Base-by-base conservation (phyloP, 208 protist genomes). In the Zelonia costaricensis region DNA sequence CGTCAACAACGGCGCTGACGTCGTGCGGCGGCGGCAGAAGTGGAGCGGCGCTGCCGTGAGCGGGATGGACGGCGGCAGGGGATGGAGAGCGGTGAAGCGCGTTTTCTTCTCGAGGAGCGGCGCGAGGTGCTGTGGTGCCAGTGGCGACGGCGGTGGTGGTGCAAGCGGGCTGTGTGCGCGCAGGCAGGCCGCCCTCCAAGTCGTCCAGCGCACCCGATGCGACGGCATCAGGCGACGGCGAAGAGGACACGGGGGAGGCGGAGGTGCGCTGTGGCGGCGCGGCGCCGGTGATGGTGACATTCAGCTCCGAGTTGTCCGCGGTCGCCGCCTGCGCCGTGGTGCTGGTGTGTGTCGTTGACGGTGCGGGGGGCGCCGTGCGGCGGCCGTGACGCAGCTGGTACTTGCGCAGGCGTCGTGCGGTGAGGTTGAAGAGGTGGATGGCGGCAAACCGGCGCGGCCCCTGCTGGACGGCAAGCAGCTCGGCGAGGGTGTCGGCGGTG, bases 381-480 rank as follows among this genome's bases (percentile, higher is more conserved):
- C 36, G 30, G 4, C 38, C 48, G 13, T 35, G 28, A 15, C 56
- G 61, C 33, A 76, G 55, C 54, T 69, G 60, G 55, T 54, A 72
- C 53, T 76, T 81, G 49, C 57, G 57, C 22, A 89, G 70, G 0
- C 80, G 76, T 40, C 78, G 67, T 30, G 56, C 52, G 6, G 80
- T 65, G 16, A 72, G 9, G 36, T 78, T 74, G 28, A 88, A 77
- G 18, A 93, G 63, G 59, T 49, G 36, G 42, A 76, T 42, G 12
- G 70, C 76, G 25, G 78, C 81, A 35, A 85, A 70, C 1, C 73
- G 80, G 33, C 70, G 74, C 9, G 78, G 38, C 0, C 73, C 72
- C n/a, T 84, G 70, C 22, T 77, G 78, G 3, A 63, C 62, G 28
- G 77, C 61, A 22, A 76, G 52, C 0, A 93, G 55, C 18, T 66